These are phyloP conservation scores for Plasmodium gonderi DNA, from an alignment of 169 alveolate species.

Conservation along the genomic window DNA sequence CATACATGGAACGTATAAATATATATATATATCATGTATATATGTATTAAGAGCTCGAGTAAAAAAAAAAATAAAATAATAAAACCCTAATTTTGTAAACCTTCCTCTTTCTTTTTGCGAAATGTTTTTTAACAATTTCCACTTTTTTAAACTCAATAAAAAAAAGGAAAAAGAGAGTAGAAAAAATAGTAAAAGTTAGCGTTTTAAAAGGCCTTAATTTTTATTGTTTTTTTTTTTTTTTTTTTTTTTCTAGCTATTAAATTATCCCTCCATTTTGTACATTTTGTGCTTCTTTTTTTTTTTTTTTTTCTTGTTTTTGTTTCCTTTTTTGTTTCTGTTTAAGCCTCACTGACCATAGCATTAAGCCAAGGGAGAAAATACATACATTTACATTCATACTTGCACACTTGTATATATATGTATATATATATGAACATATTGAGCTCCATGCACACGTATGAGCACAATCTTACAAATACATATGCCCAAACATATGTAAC, in stretches of 20 bases:
- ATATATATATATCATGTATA: neutral
- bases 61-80: neutral
- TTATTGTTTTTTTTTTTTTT: neutral
- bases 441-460: neutral
- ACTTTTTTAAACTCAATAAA: neutral
- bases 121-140: neutral
- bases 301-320: neutral
- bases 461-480: neutral
- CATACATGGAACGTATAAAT: neutral
- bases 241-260: neutral
- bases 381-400: neutral
- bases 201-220: neutral
- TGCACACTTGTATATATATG: neutral
- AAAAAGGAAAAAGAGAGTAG: neutral
- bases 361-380: neutral
- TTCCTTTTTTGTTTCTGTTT: neutral
- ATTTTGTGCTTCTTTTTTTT: neutral
- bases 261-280: neutral
- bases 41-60: neutral
- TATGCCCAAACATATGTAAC: neutral
- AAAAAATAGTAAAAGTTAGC: neutral
- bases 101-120: neutral
- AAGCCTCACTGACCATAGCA: neutral
- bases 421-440: neutral
- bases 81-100: neutral